Evolutionary conservation across 192 early-diverging fungal genomes (phyloP), one percentile per base, ranked within the genome.

Genomic region (Coemansia sp.): DNA sequence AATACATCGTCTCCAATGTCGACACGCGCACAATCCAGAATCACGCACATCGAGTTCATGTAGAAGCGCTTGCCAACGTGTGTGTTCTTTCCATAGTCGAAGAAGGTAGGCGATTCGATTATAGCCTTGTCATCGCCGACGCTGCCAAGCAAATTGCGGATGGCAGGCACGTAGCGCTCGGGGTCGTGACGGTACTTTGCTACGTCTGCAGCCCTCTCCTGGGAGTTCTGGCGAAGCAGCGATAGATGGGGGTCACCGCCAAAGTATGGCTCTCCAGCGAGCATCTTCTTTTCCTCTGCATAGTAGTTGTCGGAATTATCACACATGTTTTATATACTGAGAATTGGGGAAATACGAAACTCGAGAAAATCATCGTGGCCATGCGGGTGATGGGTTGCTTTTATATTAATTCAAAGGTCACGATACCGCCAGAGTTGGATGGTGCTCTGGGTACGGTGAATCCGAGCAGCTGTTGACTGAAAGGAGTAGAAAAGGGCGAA

Each of bases 81-180:
- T 22, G 89, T 94, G 76, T 95, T 94, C 48, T 63, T 56, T 50
- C 81, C 93, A 69, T 93, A 96, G 73, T 94, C 94, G 56, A 81
- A 84, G 44, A 67, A 75, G 32, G 92, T 86, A 8, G 88, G 93
- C 10, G 85, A 81, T 50, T 90, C 85, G 22, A 94, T 87, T n/a
- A 58, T 67, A 18, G 69, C 70, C 28, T 69, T 80, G 26, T 78
- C 70, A 12, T 89, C 82, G 18, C 79, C 88, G 21, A 83, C 69
- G 0, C 60, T 57, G 4, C 92, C 93, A 1, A 90, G 78, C 16
- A 90, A 62, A 12, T 82, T 64, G 22, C 71, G 48, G 5, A 86
- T 55, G 3, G 82, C 34, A 24, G 58, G 47, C 1, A 26, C 38
- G 41, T 69, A 74, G 7, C 49, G 65, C 4, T 56, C 44, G 4